These are phyloP conservation scores for Diphasiastrum complanatum DNA, from an alignment of 83 land plant genomes.

Conservation along the genomic window DNA sequence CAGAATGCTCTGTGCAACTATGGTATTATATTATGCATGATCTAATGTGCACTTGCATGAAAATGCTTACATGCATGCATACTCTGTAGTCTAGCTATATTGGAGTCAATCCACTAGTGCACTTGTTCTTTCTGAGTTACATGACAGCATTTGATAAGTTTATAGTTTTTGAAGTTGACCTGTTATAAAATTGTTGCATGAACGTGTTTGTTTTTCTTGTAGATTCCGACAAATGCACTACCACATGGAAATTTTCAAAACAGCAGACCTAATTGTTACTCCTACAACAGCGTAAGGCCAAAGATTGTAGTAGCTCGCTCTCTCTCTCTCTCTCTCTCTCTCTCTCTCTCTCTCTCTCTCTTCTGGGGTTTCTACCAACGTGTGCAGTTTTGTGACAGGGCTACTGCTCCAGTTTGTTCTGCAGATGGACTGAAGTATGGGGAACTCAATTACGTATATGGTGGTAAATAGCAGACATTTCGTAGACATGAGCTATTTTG, in stretches of 20 bases:
- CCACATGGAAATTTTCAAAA: slow-evolving; percentile 63
- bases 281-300: slow-evolving; percentile 73
- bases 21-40: no score
- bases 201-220: slow-evolving; percentile 8
- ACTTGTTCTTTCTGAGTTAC: neutral
- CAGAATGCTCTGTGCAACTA: no score
- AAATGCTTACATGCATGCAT: no score
- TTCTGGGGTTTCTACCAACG: neutral
- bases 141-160: no score
- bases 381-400: slow-evolving; percentile 32
- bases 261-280: slow-evolving; percentile 72
- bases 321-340: neutral
- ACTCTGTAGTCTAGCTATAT: no score
- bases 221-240: slow-evolving; percentile 80
- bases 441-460: slow-evolving; percentile 86
- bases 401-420: slow-evolving; percentile 62
- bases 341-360: neutral
- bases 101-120: no score
- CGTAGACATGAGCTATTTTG: neutral
- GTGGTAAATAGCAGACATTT: slow-evolving; percentile 46
- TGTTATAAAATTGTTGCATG: no score
- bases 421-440: slow-evolving; percentile 53
- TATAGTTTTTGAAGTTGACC: neutral
- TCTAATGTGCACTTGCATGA: no score
- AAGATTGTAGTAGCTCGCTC: neutral